Base-by-base conservation (phyloP, 371 early-diverging fungal genomes). In the Mucor sp. region DNA sequence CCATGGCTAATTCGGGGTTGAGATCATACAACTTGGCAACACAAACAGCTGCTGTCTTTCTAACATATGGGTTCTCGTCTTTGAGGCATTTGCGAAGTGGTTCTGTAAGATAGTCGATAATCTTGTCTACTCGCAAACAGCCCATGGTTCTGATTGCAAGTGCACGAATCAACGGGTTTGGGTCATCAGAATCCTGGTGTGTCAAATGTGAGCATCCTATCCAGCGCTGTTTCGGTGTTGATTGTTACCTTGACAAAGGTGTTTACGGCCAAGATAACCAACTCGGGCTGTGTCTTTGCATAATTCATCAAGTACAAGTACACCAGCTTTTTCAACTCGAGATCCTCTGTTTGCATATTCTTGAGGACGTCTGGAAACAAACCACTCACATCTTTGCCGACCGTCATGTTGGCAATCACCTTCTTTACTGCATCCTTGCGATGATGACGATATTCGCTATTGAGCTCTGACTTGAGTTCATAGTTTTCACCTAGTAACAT, bases 271-370 rank as follows among this genome's bases (percentile, higher is more conserved):
- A 97, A 85, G 78, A 97, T 95, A 28, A 97, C 99, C 67, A 99
- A 85, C 74, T 98, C 98, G 6, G 99, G 99, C 75, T 99, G 94
- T 27, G 91, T 92, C 75, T 97, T 95, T 60, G 99, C 99, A 91
- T 90, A 95, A 83, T 94, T 93, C 74, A 93, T 93, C 58, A 95
- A 69, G 63, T 93, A 95, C 63, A 95, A 81, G 70, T 95, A 93
- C 30, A 98, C 95, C 87, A 98, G 89, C 81, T 97, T 98, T 79
- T 98, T 99, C 69, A 95, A 59, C 74, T 98, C 98, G 63, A 99
- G 76, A 78, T 97, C 98, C 66, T 97, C 98, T 2, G 98, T 99
- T 77, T 98, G 97, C 98, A 99, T 99, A 85, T 96, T 96, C 86
- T 97, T 97, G 32, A 99, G 87, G 9, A 99, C 98, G 71, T 99